These are phyloP conservation scores for Pythium oligandrum DNA, from an alignment of 352 stramenopile genomes.

Conservation along the genomic window DNA sequence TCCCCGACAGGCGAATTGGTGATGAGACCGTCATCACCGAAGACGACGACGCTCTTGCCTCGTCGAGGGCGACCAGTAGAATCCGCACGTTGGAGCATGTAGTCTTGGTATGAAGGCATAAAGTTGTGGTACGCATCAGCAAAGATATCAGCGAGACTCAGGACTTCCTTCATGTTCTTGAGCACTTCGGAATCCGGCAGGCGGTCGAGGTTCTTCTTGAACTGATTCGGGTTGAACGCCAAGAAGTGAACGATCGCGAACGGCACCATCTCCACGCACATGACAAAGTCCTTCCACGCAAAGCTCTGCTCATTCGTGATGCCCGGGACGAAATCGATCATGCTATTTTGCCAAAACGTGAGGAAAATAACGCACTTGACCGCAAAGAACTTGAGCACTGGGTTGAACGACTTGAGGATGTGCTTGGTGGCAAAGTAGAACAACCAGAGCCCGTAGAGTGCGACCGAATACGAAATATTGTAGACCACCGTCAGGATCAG, in stretches of 20 bases:
- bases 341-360: slow-evolving; percentile 89
- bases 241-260: slow-evolving; percentile 74
- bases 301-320: slow-evolving; percentile 84
- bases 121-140: slow-evolving; percentile 87
- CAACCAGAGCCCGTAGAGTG: slow-evolving; percentile 87
- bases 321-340: slow-evolving; percentile 82
- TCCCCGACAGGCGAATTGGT: slow-evolving; percentile 38
- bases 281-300: slow-evolving; percentile 89
- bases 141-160: slow-evolving; percentile 74
- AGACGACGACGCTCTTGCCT: slow-evolving; percentile 33
- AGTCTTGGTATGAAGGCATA: slow-evolving; percentile 82
- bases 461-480: slow-evolving; percentile 88
- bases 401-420: slow-evolving; percentile 78
- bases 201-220: slow-evolving; percentile 71
- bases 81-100: slow-evolving; percentile 75
- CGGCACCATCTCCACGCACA: slow-evolving; percentile 88
- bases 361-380: slow-evolving; percentile 92
- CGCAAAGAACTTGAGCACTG: slow-evolving; percentile 91
- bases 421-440: slow-evolving; percentile 90
- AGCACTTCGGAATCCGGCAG: slow-evolving; percentile 77
- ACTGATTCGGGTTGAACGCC: slow-evolving; percentile 80
- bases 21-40: slow-evolving; percentile 34
- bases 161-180: slow-evolving; percentile 87
- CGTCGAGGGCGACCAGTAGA: slow-evolving; percentile 29
- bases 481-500: slow-evolving; percentile 83